Conservation (phyloP, 176 grass and related monocot genomes). For the Lolium multiflorum region DNA sequence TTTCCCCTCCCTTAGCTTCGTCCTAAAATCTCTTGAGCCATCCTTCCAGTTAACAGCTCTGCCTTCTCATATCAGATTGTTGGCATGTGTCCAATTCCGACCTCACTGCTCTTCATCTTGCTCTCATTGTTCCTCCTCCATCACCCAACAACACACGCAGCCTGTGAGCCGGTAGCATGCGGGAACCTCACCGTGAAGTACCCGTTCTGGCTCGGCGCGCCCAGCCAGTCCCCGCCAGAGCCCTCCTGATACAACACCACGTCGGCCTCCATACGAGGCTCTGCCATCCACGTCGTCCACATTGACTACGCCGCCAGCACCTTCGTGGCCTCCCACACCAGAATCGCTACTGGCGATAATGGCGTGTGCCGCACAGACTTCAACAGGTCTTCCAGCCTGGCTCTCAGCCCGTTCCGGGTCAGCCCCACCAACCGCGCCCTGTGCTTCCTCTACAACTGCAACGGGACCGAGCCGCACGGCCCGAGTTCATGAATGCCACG, state of each 20-base stretch:
- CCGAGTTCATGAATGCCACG: not conserved
- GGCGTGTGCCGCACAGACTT: slow-evolving; percentile 44
- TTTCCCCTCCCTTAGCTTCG: not conserved
- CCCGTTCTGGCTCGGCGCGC: slow-evolving; percentile 52
- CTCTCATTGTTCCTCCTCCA: slow-evolving; percentile 3
- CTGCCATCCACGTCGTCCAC: not conserved
- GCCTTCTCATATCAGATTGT: not conserved
- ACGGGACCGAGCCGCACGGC: not conserved
- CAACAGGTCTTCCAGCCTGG: slow-evolving; percentile 48
- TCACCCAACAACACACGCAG: not conserved
- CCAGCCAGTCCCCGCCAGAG: slow-evolving; percentile 7
- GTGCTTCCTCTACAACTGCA: slow-evolving; percentile 55
- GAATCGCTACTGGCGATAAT: not conserved
- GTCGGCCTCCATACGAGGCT: not conserved
- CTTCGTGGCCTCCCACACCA: slow-evolving; percentile 3
- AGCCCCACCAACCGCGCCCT: slow-evolving; percentile 41
- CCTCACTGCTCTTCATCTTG: not conserved
- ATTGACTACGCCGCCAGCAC: slow-evolving; percentile 46
- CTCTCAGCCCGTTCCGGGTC: slow-evolving; percentile 9
- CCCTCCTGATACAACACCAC: not conserved
- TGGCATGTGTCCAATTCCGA: not conserved
- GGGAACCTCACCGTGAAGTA: slow-evolving; percentile 47
- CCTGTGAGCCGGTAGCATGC: slow-evolving; percentile 39
- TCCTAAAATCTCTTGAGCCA: not conserved
- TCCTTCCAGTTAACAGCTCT: not conserved